A percentile compares a stretch with the other conserved stretches of the same genome.
These are phyloP conservation scores for Aspergillus sp. DNA, from an alignment of 2,329 filamentous ascomycete genomes.

Conservation along the genomic window DNA sequence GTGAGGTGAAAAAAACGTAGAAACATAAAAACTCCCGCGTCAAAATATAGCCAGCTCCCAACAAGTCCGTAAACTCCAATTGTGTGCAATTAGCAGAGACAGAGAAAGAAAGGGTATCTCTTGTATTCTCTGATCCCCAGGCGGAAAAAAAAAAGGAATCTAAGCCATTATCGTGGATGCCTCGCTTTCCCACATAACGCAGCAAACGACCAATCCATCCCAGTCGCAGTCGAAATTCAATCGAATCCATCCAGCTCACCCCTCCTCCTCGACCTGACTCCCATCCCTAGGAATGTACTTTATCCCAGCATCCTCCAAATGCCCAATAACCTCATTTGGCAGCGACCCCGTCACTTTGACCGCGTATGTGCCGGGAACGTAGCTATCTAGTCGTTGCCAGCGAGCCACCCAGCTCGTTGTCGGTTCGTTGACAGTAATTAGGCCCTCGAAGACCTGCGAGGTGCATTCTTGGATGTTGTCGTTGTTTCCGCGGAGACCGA, in stretches of 20 bases:
- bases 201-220: not conserved
- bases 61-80: constrained; percentile 8
- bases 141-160: not conserved
- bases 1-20: not conserved
- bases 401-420: constrained; percentile 88
- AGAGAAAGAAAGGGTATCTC: constrained; percentile 7
- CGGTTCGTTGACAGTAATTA: constrained; percentile 84
- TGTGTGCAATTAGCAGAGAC: constrained; percentile 6
- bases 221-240: no score
- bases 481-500: constrained; percentile 74
- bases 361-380: constrained; percentile 87
- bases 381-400: constrained; percentile 88
- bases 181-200: not conserved
- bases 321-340: constrained; percentile 57
- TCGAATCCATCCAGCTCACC: constrained; percentile 18
- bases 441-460: constrained; percentile 90
- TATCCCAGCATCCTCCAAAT: constrained; percentile 59
- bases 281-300: constrained; percentile 60
- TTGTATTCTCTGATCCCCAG: not conserved
- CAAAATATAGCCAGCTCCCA: not conserved
- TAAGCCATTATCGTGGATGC: not conserved
- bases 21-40: not conserved
- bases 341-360: constrained; percentile 86
- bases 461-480: constrained; percentile 92
- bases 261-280: constrained; percentile 47